These are phyloP conservation scores for Phascolomyces articulosus DNA, from an alignment of 371 early-diverging fungal species.

Conservation along the genomic window DNA sequence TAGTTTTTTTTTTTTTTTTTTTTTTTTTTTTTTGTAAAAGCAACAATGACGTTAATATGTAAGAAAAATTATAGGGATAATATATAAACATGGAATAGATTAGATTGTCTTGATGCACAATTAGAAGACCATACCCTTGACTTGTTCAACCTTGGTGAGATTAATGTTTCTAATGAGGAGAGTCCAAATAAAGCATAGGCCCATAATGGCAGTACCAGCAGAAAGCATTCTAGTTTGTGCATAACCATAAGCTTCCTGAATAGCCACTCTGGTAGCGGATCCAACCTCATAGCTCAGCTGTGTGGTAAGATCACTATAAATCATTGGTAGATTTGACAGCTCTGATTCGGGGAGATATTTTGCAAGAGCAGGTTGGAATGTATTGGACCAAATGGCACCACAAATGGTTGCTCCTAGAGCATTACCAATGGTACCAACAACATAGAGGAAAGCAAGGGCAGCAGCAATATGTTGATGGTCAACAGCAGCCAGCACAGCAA, in stretches of 20 bases:
- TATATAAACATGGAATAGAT: too few species aligned
- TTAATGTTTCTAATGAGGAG: conserved; percentile 20
- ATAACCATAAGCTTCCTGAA: conserved; percentile 25
- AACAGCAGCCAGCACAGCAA: conserved; percentile 23
- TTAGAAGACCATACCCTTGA: conserved; percentile 18
- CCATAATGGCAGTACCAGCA: conserved; percentile 20
- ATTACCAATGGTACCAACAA: conserved; percentile 19
- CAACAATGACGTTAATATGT: too few species aligned
- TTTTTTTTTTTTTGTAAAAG: too few species aligned
- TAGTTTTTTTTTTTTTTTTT: too few species aligned
- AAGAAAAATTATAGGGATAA: too few species aligned
- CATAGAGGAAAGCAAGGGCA: conserved; percentile 18
- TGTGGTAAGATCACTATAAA: conserved; percentile 20
- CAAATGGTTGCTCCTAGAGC: conserved; percentile 22
- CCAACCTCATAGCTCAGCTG: conserved; percentile 25
- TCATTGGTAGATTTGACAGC: conserved; percentile 6
- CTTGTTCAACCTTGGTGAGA: conserved; percentile 13
- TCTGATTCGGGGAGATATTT: conserved; percentile 14
- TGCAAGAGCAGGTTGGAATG: conserved; percentile 15
- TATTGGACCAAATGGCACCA: conserved; percentile 23
- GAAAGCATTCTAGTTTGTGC: conserved; percentile 27
- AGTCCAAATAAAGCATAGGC: conserved; percentile 14
- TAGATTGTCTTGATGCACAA: too few species aligned
- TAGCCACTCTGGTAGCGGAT: conserved; percentile 13
- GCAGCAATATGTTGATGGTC: conserved; percentile 23